Percentiles rank a stretch among this genome's conserved stretches.
These are phyloP conservation scores for Dacryopinax spathularia DNA, from an alignment of 768 basidiomycete genomes.

Conservation along the genomic window DNA sequence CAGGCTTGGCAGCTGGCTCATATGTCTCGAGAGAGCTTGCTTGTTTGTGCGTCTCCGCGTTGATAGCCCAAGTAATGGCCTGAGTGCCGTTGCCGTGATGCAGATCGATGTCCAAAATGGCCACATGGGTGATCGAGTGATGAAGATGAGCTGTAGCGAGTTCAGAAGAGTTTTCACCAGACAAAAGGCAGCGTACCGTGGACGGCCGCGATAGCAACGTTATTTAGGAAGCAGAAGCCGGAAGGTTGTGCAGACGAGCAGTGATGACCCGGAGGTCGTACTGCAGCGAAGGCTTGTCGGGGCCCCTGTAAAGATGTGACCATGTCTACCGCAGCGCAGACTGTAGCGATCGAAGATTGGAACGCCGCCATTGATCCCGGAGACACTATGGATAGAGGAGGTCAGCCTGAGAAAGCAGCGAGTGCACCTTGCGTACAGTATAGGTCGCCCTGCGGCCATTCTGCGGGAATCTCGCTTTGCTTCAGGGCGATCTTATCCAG, in stretches of 20 bases:
- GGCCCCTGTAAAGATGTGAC: slow-evolving; percentile 29
- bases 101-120: slow-evolving; percentile 86
- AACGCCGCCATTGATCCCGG: slow-evolving; percentile 62
- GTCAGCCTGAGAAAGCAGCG: not conserved
- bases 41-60: slow-evolving; percentile 68
- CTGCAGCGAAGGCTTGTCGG: slow-evolving; percentile 54
- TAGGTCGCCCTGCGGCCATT: slow-evolving; percentile 61
- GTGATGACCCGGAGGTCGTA: slow-evolving; percentile 89
- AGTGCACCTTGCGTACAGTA: slow-evolving; percentile 44
- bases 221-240: slow-evolving; percentile 94
- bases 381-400: slow-evolving; percentile 40
- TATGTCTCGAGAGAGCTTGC: slow-evolving; percentile 25
- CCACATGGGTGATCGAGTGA: slow-evolving; percentile 59
- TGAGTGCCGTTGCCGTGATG: slow-evolving; percentile 95
- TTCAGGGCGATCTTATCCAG: slow-evolving; percentile 44
- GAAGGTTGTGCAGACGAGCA: slow-evolving; percentile 80
- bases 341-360: slow-evolving; percentile 64
- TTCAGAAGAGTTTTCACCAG: not conserved
- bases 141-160: slow-evolving; percentile 57
- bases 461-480: slow-evolving; percentile 61
- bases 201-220: slow-evolving; percentile 77
- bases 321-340: slow-evolving; percentile 76
- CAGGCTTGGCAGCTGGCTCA: slow-evolving; percentile 26
- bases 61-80: slow-evolving; percentile 78
- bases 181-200: slow-evolving; percentile 42